Evolutionary conservation across 345 rosid genomes (phyloP).

Genomic region (Passiflora organensis): DNA sequence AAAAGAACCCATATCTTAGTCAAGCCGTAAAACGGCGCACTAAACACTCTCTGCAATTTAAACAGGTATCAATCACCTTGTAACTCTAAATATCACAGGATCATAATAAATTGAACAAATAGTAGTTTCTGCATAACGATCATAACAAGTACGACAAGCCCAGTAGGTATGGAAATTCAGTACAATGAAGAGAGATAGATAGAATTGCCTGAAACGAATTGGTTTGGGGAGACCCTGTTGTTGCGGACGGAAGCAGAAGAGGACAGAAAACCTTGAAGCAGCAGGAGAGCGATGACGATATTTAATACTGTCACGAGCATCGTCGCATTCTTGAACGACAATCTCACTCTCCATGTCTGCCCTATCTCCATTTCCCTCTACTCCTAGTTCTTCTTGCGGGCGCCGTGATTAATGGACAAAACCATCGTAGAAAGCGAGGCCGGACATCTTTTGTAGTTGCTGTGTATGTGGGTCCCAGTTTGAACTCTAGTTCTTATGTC

Average conservation of each 20-base stretch:
- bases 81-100: no score
- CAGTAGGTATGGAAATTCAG: background rate
- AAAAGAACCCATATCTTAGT: no score
- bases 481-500: background rate
- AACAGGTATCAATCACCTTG: background rate
- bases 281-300: slow-evolving; percentile 40
- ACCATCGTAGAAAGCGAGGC: background rate
- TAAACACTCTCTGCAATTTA: background rate
- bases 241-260: slow-evolving; percentile 36
- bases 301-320: slow-evolving; percentile 55
- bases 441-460: background rate
- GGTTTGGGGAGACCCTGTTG: slow-evolving; percentile 30
- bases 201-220: slow-evolving; percentile 39
- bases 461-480: background rate
- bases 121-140: no score
- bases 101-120: background rate
- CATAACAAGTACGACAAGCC: no score
- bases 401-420: background rate
- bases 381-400: background rate
- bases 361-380: slow-evolving; percentile 33
- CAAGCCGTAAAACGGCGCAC: background rate
- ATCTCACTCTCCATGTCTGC: slow-evolving; percentile 53
- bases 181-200: background rate
- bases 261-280: slow-evolving; percentile 58
- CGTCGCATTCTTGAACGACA: slow-evolving; percentile 80